These are phyloP conservation scores for Bryoerythrophyllum caledonicum DNA, from an alignment of 225 moss, liverwort and hornwort genomes.

Conservation along the genomic window DNA sequence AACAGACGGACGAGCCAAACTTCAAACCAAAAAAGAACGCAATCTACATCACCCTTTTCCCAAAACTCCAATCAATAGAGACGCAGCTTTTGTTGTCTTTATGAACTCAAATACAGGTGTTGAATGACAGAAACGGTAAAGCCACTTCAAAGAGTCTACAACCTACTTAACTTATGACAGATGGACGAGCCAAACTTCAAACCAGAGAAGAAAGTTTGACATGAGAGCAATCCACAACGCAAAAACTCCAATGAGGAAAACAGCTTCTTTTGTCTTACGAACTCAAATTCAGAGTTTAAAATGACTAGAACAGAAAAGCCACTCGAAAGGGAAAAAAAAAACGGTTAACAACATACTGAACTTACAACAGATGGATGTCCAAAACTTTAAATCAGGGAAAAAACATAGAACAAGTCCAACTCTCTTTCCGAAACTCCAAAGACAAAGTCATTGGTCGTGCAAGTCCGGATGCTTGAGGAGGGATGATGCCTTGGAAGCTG, in stretches of 20 bases:
- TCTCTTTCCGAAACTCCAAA: too few relatives aligned
- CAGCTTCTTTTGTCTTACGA: neutral
- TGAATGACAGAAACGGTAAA: too few relatives aligned
- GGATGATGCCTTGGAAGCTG: slow-evolving; percentile 46
- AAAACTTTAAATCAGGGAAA: neutral
- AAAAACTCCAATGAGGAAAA: too few relatives aligned
- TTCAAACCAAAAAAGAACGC: too few relatives aligned
- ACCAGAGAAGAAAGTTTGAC: too few relatives aligned
- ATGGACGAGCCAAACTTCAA: neutral
- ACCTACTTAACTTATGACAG: slow-evolving; percentile 10
- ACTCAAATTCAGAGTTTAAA: slow-evolving; percentile 25
- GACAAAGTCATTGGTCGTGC: slow-evolving; percentile 44
- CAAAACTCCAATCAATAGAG: too few relatives aligned
- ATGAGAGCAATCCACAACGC: too few relatives aligned
- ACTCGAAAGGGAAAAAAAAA: too few relatives aligned
- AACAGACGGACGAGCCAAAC: neutral
- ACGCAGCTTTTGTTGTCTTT: too few relatives aligned
- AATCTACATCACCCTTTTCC: too few relatives aligned
- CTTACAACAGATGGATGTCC: neutral
- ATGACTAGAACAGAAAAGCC: slow-evolving; percentile 2
- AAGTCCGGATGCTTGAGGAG: slow-evolving; percentile 35
- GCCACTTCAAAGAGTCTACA: slow-evolving; percentile 16
- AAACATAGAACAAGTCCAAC: too few relatives aligned
- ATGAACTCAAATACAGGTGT: too few relatives aligned
- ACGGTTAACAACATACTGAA: slow-evolving; percentile 11